These are phyloP conservation scores for Fraxinus ornus DNA, from an alignment of 305 asterid genomes.

Conservation along the genomic window DNA sequence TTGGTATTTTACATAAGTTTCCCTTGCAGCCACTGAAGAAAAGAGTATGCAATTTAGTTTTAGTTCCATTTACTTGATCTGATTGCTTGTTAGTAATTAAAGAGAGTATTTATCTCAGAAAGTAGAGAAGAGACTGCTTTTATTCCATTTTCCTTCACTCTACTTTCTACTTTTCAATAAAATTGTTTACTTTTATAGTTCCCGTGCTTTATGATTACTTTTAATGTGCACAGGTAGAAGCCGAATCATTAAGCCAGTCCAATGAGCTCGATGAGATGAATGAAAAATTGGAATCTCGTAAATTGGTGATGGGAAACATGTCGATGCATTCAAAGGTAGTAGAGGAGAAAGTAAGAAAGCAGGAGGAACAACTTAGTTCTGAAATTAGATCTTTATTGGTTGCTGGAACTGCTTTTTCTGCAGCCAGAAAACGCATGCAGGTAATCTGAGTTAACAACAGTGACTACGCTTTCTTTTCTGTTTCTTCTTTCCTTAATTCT, in stretches of 20 bases:
- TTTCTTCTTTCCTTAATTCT: slow-evolving; percentile 21
- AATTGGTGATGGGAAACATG: slow-evolving; percentile 93
- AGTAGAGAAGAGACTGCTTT: neutral
- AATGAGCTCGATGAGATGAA: slow-evolving; percentile 84
- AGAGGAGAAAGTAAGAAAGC: slow-evolving; percentile 77
- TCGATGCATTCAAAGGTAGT: slow-evolving; percentile 82
- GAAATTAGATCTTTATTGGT: slow-evolving; percentile 74
- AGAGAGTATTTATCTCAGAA: neutral
- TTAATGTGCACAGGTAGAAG: slow-evolving; percentile 55
- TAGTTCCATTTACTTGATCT: neutral
- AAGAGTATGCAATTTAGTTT: slow-evolving; percentile 10
- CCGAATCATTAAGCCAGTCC: slow-evolving; percentile 66
- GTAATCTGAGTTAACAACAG: slow-evolving; percentile 35
- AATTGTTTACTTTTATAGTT: neutral
- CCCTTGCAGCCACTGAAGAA: neutral
- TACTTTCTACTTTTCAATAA: neutral
- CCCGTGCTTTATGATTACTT: neutral
- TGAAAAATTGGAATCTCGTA: slow-evolving; percentile 72
- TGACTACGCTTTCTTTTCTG: slow-evolving; percentile 15
- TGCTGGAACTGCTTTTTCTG: slow-evolving; percentile 83
- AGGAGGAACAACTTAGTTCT: slow-evolving; percentile 80
- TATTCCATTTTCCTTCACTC: slow-evolving; percentile 1
- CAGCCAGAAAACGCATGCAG: slow-evolving; percentile 76
- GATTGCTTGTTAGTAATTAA: neutral
- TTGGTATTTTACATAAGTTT: neutral